These are phyloP conservation scores for Rehmannia glutinosa DNA, from an alignment of 257 asterid genomes.

Conservation along the genomic window DNA sequence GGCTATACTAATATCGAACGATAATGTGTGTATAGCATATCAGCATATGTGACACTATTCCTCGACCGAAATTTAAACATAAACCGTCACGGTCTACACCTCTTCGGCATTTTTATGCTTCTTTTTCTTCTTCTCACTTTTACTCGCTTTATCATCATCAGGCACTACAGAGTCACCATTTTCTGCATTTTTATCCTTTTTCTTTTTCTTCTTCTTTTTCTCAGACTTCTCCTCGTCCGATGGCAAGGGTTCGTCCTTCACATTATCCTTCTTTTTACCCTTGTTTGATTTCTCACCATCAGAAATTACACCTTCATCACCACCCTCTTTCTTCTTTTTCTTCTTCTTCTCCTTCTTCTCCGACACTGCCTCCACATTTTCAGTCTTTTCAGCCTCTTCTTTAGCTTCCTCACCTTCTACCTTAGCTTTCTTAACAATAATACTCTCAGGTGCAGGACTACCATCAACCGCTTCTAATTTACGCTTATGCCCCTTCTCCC, in stretches of 20 bases:
- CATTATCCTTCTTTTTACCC: constrained; percentile 38
- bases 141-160: constrained; percentile 36
- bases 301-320: constrained; percentile 13
- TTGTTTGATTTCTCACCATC: constrained; percentile 30
- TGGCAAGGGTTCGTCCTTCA: constrained; percentile 27
- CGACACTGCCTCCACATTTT: no score
- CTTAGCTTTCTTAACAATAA: constrained; percentile 52
- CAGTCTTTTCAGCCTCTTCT: constrained; percentile 18
- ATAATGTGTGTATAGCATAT: background rate
- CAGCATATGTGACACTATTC: constrained; percentile 16
- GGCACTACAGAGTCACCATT: constrained; percentile 36
- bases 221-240: constrained; percentile 51
- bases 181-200: constrained; percentile 41
- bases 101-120: constrained; percentile 52
- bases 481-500: constrained; percentile 45
- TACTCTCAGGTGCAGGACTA: constrained; percentile 39
- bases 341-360: constrained; percentile 44
- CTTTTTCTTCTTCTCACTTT: constrained; percentile 72
- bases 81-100: constrained; percentile 15
- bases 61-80: constrained; percentile 4
- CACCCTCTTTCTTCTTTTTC: constrained; percentile 44
- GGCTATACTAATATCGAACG: constrained; percentile 23
- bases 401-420: constrained; percentile 34
- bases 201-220: constrained; percentile 56
- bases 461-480: constrained; percentile 41